phyloP scores from a whole-genome alignment of 495 filamentous ascomycete genomes.

The Sphaerosporella brunnea region DNA sequence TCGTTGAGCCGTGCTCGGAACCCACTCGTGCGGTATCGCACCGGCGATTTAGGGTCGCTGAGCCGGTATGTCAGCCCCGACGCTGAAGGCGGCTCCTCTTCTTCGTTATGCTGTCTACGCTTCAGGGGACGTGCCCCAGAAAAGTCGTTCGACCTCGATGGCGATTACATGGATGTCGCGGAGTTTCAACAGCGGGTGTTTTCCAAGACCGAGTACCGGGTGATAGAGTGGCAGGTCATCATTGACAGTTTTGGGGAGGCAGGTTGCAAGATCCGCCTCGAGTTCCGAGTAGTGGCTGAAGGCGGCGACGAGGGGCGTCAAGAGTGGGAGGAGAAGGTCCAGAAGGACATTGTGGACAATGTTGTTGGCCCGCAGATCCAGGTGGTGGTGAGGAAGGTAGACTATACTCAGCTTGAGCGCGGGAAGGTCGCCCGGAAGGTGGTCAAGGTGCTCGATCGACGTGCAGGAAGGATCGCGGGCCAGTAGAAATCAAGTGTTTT shows the following conservation, averaged over 20 bases:
- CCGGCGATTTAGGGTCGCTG: conserved; percentile 29
- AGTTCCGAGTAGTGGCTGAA: conserved; percentile 18
- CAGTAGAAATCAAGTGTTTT: too few relatives aligned
- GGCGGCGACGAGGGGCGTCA: conserved; percentile 7
- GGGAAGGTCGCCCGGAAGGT: conserved; percentile 17
- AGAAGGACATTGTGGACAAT: background rate
- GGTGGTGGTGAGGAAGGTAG: conserved; percentile 4
- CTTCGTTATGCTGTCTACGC: too few relatives aligned
- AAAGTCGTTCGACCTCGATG: background rate
- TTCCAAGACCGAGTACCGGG: conserved; percentile 11
- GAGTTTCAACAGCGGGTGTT: conserved; percentile 22
- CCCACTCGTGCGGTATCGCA: conserved; percentile 29
- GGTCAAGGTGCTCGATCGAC: conserved; percentile 21
- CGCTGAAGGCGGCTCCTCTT: too few relatives aligned
- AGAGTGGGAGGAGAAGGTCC: conserved; percentile 2
- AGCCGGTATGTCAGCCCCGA: background rate
- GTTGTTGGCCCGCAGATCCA: background rate
- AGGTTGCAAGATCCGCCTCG: conserved; percentile 4
- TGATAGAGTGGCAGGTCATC: conserved; percentile 30
- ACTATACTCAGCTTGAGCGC: conserved; percentile 14
- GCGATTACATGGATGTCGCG: background rate
- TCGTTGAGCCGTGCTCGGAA: conserved; percentile 28
- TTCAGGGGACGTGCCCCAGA: background rate
- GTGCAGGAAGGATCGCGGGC: too few relatives aligned
- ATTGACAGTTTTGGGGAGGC: too few relatives aligned